Base-by-base conservation (phyloP, 805 yeast genomes). In the Blastobotrys attinorum region DNA sequence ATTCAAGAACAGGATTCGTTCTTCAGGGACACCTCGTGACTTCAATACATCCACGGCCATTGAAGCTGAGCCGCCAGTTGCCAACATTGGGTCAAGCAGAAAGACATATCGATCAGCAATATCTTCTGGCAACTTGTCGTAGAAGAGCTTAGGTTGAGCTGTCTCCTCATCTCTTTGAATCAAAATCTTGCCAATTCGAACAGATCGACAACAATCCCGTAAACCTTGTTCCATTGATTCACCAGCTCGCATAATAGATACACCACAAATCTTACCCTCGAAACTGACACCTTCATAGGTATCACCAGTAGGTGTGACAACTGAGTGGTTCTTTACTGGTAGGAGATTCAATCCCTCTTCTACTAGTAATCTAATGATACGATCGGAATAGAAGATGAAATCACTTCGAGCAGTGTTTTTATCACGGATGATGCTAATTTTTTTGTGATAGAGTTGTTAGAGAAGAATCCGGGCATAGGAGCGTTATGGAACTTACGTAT, bases 111-210 rank as follows among this genome's bases (percentile, higher is more conserved):
- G 74, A 15, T 83, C 83, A 36, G 81, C 67, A 52, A 92, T 90
- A 58, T 92, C 98, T 50, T 80, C 86, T 16, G 99, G 99, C 50
- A 92, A 73, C 63, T 92, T 92, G 56, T 85, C 96, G 63, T 89
- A 92, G 66, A 83, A 92, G 44, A 92, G 69, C 62, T 87, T 85
- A 35, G 98, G 97, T 55, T 75, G 64, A 2, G 97, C 96, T 21
- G 97, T 92, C 66, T 92, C 98, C 67, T 92, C 99, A 60, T 92
- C 97, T 66, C 99, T 77, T 70, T 92, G 99, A 55, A 92, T 92
- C 60, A 92, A 72, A 54, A 92, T 90, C 71, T 92, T 92, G 43
- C 99, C 99, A 48, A 92, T 84, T 60, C 97, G 75, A 31, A 92
- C 98, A 8, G 95, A 83, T 52, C 98, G 76, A 63, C 97, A 88